Evolutionary conservation across 805 yeast species (phyloP).

Genomic region (Wickerhamomyces mucosus): DNA sequence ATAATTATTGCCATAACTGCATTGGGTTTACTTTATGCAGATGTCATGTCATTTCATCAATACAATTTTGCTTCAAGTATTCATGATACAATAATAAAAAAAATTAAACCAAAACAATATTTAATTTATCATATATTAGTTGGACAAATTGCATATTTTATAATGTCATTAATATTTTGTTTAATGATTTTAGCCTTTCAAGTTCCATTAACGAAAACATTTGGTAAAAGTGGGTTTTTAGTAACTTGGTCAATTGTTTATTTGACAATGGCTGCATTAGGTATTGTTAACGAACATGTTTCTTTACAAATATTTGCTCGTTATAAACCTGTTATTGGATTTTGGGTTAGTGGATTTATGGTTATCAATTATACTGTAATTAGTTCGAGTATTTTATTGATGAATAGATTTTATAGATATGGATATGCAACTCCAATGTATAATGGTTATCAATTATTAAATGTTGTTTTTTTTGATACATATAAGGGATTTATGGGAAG

Average conservation of each 20-base stretch:
- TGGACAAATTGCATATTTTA: constrained; percentile 39
- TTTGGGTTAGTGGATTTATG: constrained; percentile 62
- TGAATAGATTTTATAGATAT: constrained; percentile 44
- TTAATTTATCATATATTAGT: constrained; percentile 37
- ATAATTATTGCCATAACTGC: constrained; percentile 51
- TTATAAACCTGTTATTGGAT: constrained; percentile 56
- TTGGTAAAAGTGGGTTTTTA: constrained; percentile 55
- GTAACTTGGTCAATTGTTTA: constrained; percentile 55
- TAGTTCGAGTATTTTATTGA: constrained; percentile 45
- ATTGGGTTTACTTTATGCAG: constrained; percentile 57
- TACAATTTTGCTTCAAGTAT: constrained; percentile 44
- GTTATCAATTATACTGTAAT: constrained; percentile 52
- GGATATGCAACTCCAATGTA: constrained; percentile 65
- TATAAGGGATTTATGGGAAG: constrained; percentile 50
- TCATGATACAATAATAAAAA: constrained; percentile 28
- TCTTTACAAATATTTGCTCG: constrained; percentile 38
- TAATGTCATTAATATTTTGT: constrained; percentile 45
- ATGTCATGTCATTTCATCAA: constrained; percentile 62
- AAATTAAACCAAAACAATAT: constrained; percentile 24
- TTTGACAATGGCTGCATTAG: constrained; percentile 59
- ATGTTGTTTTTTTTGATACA: constrained; percentile 48
- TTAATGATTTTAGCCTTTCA: constrained; percentile 55
- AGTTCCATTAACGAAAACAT: constrained; percentile 38
- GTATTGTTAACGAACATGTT: constrained; percentile 54
- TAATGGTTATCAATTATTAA: constrained; percentile 49